Base-by-base conservation (phyloP, 306 rosid genomes). In the Lathyrus oleraceus region DNA sequence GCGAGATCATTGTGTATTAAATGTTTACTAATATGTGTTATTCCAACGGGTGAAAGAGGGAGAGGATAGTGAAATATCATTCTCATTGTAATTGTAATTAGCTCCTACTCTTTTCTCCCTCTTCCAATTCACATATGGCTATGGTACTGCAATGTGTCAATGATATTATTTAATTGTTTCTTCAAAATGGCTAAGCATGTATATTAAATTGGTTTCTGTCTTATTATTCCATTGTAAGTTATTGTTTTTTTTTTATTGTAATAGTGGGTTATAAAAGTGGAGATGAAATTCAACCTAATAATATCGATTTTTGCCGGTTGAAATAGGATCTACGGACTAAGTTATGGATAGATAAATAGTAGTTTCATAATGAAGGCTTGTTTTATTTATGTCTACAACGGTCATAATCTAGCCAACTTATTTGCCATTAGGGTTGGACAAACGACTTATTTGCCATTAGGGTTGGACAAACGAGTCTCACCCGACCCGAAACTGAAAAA, bases 81-180 rank as follows among this genome's bases (percentile, higher is more conserved):
- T 61, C 78, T 71, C 68, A 27, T 65, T 61, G 67, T 77, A 84
- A 62, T 74, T 87, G 96, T 87, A 87, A 85, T 79, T 89, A 79
- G 76, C 82, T 79, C 80, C 38, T 70, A 35, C 23, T 47, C 11
- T 35, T 12, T 65, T 61, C 72, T 42, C 71, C 71, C 59, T 19
- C 12, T 56, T 62, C 71, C 35, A 43, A 70, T 82, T 73, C 58
- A 52, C 69, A 59, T 62, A 43, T 78, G 73, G 67, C 73, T 65
- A 56, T 61, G 71, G 59, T 66, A 39, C 56, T 20, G 71, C 20
- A 75, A 75, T 71, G 76, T 43, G 72, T 72, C 75, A 10, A 61
- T 65, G 48, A 67, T 65, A 73, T 76, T 69, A 73, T 76, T 77
- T 54, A 61, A 23, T 82, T 57, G 43, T 67, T 75, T 81, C 68